Conservation (phyloP, 2,329 filamentous ascomycete genomes). For the Talaromyces amestolkiae region DNA sequence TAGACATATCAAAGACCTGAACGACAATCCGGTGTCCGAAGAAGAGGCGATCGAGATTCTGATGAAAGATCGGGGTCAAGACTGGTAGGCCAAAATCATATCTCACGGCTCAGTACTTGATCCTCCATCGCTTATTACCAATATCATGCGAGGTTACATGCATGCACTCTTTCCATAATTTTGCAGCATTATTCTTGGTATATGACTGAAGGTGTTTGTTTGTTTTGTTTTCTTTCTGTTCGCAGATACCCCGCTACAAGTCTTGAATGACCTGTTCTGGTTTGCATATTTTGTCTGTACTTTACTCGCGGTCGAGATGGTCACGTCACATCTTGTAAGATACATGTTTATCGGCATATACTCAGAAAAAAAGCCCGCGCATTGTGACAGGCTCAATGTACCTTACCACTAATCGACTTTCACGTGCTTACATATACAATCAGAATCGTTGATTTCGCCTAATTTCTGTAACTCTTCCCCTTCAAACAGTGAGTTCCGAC, state of each 20-base stretch:
- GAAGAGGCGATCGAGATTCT: constrained; percentile 46
- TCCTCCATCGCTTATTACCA: background rate
- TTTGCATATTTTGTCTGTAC: constrained; percentile 1
- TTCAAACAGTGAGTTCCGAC: background rate
- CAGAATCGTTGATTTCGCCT: background rate
- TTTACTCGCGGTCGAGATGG: background rate
- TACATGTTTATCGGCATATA: background rate
- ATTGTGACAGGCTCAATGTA: background rate
- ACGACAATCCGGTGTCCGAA: constrained; percentile 58
- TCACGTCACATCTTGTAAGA: background rate
- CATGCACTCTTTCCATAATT: constrained; percentile 1
- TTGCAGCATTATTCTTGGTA: constrained; percentile 4
- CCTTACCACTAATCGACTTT: background rate
- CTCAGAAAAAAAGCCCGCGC: background rate
- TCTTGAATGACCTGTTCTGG: background rate
- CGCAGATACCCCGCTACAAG: constrained; percentile 18
- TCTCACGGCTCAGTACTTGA: background rate
- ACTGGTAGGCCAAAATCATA: constrained; percentile 34
- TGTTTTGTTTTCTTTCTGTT: background rate
- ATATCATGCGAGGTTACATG: background rate
- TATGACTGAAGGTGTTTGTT: constrained; percentile 1
- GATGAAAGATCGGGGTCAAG: constrained; percentile 46
- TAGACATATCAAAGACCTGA: constrained; percentile 73
- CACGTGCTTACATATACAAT: background rate
- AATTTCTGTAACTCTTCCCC: background rate